Percentiles rank a stretch among this genome's conserved stretches.
Evolutionary conservation across 1,284 basidiomycete genomes (phyloP).

Genomic region (Abortiporus biennis): DNA sequence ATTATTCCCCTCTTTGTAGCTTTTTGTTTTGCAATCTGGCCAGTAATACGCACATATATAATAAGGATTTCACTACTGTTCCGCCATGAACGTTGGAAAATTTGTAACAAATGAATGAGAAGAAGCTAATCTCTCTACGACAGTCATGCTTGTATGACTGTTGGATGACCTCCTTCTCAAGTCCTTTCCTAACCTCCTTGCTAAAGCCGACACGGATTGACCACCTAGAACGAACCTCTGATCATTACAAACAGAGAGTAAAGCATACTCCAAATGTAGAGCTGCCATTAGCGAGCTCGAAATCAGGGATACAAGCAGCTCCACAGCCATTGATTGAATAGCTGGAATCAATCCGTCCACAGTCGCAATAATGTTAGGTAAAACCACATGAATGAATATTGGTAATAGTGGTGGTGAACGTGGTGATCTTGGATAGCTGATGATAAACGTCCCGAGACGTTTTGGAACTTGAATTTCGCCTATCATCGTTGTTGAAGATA

Average conservation of each 20-base stretch:
- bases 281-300: constrained; percentile 59
- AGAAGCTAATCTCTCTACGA: constrained; percentile 55
- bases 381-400: constrained; percentile 58
- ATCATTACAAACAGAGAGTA: constrained; percentile 46
- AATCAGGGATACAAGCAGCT: constrained; percentile 55
- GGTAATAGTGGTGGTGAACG: constrained; percentile 59
- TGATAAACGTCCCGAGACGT: constrained; percentile 56
- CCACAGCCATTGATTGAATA: constrained; percentile 49
- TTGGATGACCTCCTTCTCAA: constrained; percentile 43
- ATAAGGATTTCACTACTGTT: constrained; percentile 16
- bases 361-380: constrained; percentile 50
- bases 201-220: constrained; percentile 55
- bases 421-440: constrained; percentile 48
- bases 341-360: constrained; percentile 39
- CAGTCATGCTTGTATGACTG: constrained; percentile 43
- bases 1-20: background rate
- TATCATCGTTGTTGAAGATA: constrained; percentile 30
- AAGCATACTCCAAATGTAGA: constrained; percentile 62
- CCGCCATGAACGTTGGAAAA: constrained; percentile 64
- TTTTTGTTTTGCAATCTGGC: background rate
- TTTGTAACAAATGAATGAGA: constrained; percentile 59
- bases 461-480: constrained; percentile 54
- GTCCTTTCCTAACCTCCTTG: constrained; percentile 52
- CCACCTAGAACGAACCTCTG: constrained; percentile 45
- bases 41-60: background rate